Percentiles rank a stretch among this genome's conserved stretches.
phyloP scores from a whole-genome alignment of 2,329 filamentous ascomycete species.

The Sordariomycetes sp. region DNA sequence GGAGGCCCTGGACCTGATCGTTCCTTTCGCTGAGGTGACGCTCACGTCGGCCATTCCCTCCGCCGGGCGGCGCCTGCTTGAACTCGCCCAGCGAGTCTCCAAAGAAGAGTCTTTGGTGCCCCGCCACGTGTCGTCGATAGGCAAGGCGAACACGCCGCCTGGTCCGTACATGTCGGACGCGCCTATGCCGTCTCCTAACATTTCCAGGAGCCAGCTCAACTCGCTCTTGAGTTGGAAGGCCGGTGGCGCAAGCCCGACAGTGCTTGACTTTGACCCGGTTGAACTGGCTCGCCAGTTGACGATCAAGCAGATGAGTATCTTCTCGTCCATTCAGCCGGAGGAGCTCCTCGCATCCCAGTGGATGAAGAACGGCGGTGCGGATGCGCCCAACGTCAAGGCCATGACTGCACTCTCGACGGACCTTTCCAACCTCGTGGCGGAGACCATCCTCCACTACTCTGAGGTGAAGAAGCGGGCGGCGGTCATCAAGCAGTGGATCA shows the following conservation, averaged over 20 bases:
- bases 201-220: conserved; percentile 66
- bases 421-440: conserved; percentile 80
- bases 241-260: conserved; percentile 54
- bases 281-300: conserved; percentile 90
- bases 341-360: conserved; percentile 87
- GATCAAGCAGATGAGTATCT: conserved; percentile 80
- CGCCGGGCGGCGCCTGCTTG: conserved; percentile 67
- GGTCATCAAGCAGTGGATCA: conserved; percentile 97
- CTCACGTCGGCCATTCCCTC: conserved; percentile 57
- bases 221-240: conserved; percentile 62
- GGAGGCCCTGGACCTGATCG: conserved; percentile 61
- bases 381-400: conserved; percentile 79
- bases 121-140: conserved; percentile 71
- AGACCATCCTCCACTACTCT: conserved; percentile 78
- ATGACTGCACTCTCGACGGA: conserved; percentile 92
- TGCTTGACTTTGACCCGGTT: conserved; percentile 82
- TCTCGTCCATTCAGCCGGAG: conserved; percentile 82
- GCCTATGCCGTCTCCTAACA: conserved; percentile 52
- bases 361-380: conserved; percentile 73
- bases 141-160: conserved; percentile 70
- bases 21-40: conserved; percentile 65
- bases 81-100: conserved; percentile 67
- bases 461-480: conserved; percentile 85
- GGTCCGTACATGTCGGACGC: conserved; percentile 59
- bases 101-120: conserved; percentile 66